Evolutionary conservation across 306 rosid species (phyloP).

Genomic region (Delonix regia): DNA sequence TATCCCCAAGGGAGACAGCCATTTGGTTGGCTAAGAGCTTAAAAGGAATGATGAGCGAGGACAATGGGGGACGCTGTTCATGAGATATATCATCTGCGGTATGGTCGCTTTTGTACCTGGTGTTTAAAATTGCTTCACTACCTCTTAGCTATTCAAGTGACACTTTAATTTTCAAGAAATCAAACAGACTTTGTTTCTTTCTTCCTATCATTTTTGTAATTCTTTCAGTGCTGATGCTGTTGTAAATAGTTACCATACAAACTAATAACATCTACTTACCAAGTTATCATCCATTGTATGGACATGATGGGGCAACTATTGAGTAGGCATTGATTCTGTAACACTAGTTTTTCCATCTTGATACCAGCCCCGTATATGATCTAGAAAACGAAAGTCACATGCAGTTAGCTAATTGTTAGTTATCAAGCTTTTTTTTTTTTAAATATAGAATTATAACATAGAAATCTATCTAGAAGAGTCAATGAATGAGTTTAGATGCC

Average conservation of each 20-base stretch:
- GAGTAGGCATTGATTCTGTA: background rate
- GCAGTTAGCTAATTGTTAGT: background rate
- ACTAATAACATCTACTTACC: slow-evolving; percentile 46
- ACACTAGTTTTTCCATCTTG: background rate
- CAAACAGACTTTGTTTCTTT: slow-evolving; percentile 30
- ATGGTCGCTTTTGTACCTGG: slow-evolving; percentile 45
- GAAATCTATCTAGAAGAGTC: no score
- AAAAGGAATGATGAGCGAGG: slow-evolving; percentile 93
- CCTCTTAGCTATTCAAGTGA: slow-evolving; percentile 49
- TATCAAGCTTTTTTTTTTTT: background rate
- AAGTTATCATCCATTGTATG: slow-evolving; percentile 36
- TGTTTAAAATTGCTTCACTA: slow-evolving; percentile 37
- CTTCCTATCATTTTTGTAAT: slow-evolving; percentile 48
- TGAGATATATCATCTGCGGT: slow-evolving; percentile 42
- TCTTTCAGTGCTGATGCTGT: slow-evolving; percentile 66
- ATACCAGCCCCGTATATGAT: background rate
- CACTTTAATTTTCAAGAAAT: slow-evolving; percentile 50
- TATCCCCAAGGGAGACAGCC: slow-evolving; percentile 98
- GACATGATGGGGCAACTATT: slow-evolving; percentile 28
- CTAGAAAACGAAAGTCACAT: background rate
- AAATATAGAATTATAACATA: no score
- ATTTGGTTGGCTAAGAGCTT: slow-evolving; percentile 98
- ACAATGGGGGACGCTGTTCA: slow-evolving; percentile 59
- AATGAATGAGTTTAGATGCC: no score
- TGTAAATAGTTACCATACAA: slow-evolving; percentile 83